Conservation (phyloP, 2,329 filamentous ascomycete genomes). For the Grosmannia huntii region DNA sequence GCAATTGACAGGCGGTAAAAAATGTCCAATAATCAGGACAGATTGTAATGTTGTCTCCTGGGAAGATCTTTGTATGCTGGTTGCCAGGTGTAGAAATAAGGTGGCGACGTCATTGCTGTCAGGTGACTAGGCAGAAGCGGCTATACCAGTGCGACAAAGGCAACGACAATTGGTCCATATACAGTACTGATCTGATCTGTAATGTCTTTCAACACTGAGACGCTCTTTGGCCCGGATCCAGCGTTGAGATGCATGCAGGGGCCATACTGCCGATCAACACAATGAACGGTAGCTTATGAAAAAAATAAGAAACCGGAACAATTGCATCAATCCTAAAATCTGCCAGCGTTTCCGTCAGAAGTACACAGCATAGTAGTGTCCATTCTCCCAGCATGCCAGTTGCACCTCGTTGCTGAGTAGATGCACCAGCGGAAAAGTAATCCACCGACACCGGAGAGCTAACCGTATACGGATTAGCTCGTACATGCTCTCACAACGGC, state of each 20-base stretch:
- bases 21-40: background rate
- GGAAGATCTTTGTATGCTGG: background rate
- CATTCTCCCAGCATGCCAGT: too few relatives aligned
- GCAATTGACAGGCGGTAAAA: too few relatives aligned
- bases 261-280: too few relatives aligned
- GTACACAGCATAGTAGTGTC: too few relatives aligned
- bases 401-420: background rate
- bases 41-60: background rate
- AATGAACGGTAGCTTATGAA: too few relatives aligned
- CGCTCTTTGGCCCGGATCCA: too few relatives aligned
- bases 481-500: background rate
- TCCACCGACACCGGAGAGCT: background rate
- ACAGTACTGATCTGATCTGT: too few relatives aligned
- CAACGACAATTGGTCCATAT: background rate
- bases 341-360: too few relatives aligned
- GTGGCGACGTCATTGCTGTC: background rate
- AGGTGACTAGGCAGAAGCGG: background rate
- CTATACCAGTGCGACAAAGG: background rate
- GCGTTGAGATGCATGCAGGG: too few relatives aligned
- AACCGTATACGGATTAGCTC: background rate
- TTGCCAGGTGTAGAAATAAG: background rate
- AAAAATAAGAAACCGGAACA: too few relatives aligned
- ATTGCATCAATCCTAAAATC: too few relatives aligned
- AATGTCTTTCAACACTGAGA: too few relatives aligned
- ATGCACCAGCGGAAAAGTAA: background rate